Base-by-base conservation (phyloP, 2,329 filamentous ascomycete species). In the Onygenales sp. region DNA sequence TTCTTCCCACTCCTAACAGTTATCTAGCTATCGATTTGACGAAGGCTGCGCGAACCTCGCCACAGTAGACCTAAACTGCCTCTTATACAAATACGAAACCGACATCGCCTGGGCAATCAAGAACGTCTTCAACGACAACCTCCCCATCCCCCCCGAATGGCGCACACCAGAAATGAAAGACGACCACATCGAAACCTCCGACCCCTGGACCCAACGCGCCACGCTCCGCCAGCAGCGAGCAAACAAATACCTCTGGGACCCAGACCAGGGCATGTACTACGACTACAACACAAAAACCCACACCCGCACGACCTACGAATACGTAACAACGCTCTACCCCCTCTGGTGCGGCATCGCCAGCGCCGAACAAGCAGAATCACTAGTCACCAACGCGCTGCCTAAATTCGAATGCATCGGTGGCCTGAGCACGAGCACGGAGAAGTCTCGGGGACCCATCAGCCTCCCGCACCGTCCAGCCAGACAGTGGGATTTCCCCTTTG, bases 401-500 rank as follows among this genome's bases (percentile, higher is more conserved):
- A 83, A 83, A 61, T 88, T 94, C 57, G 89, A 95, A 69, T 85
- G 81, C 1, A 82, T 83, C 54, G 88, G 88, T 36, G 88, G 88
- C 8, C 75, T 95, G n/a, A 76, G 90, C 2, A 88, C 87, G 3
- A 88, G 88, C 50, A 91, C 88, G 0, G 81, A 91, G 64, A 80
- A 87, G 68, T 91, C 86, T 51, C 85, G 89, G 43, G 89, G 88
- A 45, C 73, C 75, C 37, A 74, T 91, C 57, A 83, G 85, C 47
- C 39, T 49, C 8, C 70, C 92, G 33, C 80, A 88, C 61, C 79
- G 88, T 39, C 89, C 89, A 8, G 93, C 92, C 68, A 81, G 88
- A 61, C 89, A 95, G 66, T 95, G 88, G 88, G 88, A 95, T 67
- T 94, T 86, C 65, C 88, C 88, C 1, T 93, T 89, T 65, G 88